Evolutionary conservation across 192 early-diverging fungal species (phyloP), one percentile per base, ranked within the genome.

Genomic region (Entophlyctis helioformis): DNA sequence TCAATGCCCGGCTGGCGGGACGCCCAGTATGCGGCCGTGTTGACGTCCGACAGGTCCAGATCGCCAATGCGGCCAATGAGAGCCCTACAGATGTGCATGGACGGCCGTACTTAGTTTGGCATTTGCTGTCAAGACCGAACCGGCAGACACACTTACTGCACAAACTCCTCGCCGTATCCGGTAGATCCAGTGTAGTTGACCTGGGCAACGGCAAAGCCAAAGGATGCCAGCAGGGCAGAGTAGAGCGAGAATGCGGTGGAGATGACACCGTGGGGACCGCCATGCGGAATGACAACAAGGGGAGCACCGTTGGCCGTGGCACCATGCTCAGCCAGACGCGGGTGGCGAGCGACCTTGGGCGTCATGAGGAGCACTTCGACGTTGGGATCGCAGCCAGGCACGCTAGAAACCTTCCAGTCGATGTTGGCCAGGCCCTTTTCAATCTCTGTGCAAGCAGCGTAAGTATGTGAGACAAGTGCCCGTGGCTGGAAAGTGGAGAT

Each of bases 111-210:
- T n/a, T n/a, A n/a, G n/a, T n/a, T n/a, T n/a, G n/a, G n/a, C n/a
- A n/a, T n/a, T n/a, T n/a, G 24, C 55, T 59, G 22, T 80, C 62
- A 5, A 87, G 63, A 19, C 67, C 62, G 27, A n/a, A n/a, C n/a
- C n/a, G n/a, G n/a, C n/a, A n/a, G n/a, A n/a, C n/a, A n/a, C n/a
- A n/a, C n/a, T n/a, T n/a, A n/a, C n/a, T n/a, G n/a, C n/a, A n/a
- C n/a, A n/a, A n/a, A n/a, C n/a, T 68, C 63, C 44, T 86, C 76
- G n/a, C 87, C 87, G 60, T 72, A 87, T 16, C 87, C 87, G 39
- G 72, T 57, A 37, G 80, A 82, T 13, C 87, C 87, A 2, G 82
- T 77, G 55, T 83, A 89, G 52, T 89, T 89, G 48, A 85, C 74
- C 54, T 72, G 40, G 24, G 65, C 42, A 25, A 53, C 28, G n/a